Evolutionary conservation across 202 grass and related monocot genomes (phyloP), one percentile per base, ranked within the genome.

Genomic region (Sporobolus alterniflorus): DNA sequence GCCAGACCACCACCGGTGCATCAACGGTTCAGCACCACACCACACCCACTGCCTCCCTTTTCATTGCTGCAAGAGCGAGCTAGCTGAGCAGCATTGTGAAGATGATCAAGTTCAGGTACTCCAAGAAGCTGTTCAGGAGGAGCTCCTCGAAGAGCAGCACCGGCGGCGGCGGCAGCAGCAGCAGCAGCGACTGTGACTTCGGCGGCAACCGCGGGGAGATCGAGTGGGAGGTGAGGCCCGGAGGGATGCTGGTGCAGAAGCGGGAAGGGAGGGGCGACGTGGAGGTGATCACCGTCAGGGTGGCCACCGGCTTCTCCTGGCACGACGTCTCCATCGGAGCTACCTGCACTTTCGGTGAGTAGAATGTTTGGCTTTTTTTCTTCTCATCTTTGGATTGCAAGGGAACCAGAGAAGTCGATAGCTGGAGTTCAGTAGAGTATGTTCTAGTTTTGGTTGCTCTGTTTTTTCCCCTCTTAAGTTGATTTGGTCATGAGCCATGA

Each of bases 171-270:
- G 70, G 64, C n/a, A n/a, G n/a, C 36, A 72, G 89, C 60, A 82
- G 60, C 18, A 74, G 64, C 33, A 75, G 72, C 17, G 80, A 73
- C 36, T 55, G 55, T 36, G 86, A 66, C 36, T 46, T 11, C 64
- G 77, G 52, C 44, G 31, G 65, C 32, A 57, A 51, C 7, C 28
- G 83, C 10, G 86, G 52, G 50, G 91, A 93, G 86, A 91, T 97
- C 44, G 81, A 97, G 73, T 97, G 94, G 94, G 94, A 97, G 83
- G 82, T 93, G 75, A 82, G 94, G 65, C 94, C 94, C 0, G 94
- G 94, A 31, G 94, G 94, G 40, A 97, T 97, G 94, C 91, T 97
- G 73, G 94, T 97, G 79, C 89, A 97, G 86, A 97, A 93, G 81
- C 85, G 94, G 79, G 91, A 86, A 2, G 89, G 79, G 5, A 73